Percentiles rank a stretch among this genome's conserved stretches.
Conservation (phyloP, 2,329 filamentous ascomycete genomes). For the Dendrostoma leiphaemia region DNA sequence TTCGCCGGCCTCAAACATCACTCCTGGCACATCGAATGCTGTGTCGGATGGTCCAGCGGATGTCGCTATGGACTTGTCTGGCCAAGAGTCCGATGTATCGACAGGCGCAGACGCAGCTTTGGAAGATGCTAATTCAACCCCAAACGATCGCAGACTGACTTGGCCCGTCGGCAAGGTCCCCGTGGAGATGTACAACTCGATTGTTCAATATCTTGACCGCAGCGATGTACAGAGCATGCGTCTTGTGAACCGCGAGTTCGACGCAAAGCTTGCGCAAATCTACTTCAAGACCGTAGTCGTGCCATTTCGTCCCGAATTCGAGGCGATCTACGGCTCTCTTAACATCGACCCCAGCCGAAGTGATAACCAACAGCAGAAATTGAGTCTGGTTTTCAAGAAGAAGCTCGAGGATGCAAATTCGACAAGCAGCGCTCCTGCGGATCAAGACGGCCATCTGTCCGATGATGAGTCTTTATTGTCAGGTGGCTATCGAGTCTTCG, state of each 20-base stretch:
- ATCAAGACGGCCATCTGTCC: background rate
- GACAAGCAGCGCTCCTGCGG: background rate
- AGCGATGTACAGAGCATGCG: slow-evolving; percentile 60
- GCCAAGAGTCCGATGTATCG: background rate
- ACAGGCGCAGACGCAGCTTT: background rate
- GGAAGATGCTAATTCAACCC: no score
- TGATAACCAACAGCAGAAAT: slow-evolving; percentile 8
- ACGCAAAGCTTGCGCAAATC: slow-evolving; percentile 24
- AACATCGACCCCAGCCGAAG: slow-evolving; percentile 26
- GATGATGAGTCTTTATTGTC: slow-evolving; percentile 32
- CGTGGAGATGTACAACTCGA: slow-evolving; percentile 59
- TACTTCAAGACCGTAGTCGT: slow-evolving; percentile 64
- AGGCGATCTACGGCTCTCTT: slow-evolving; percentile 32
- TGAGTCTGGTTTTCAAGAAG: slow-evolving; percentile 26
- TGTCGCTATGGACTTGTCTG: background rate
- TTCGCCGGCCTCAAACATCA: background rate
- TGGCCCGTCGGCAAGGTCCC: slow-evolving; percentile 45
- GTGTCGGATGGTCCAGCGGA: background rate
- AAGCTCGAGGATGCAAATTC: background rate
- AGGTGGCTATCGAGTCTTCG: slow-evolving; percentile 59
- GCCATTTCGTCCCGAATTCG: slow-evolving; percentile 62
- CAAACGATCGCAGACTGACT: background rate
- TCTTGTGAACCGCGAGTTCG: slow-evolving; percentile 57
- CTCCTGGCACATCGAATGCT: background rate
- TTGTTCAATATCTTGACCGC: slow-evolving; percentile 54